These are phyloP conservation scores for Kodamaea kakaduensis DNA, from an alignment of 805 yeast genomes.

Conservation along the genomic window DNA sequence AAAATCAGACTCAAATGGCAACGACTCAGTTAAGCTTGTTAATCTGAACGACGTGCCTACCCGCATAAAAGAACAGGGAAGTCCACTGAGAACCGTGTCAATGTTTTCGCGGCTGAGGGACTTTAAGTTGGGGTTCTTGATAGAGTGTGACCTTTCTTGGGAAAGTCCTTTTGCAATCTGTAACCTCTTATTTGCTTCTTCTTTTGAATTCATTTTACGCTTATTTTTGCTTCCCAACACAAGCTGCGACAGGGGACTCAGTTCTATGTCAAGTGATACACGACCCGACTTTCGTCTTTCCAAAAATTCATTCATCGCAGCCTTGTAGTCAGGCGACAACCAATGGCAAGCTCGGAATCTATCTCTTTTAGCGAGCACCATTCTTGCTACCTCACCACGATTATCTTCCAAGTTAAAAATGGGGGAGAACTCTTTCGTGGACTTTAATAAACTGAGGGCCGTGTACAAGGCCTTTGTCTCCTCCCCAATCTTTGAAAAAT, in stretches of 20 bases:
- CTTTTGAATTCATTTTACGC: background rate
- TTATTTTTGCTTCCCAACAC: background rate
- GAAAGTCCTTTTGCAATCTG: background rate
- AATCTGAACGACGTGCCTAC: conserved; percentile 21
- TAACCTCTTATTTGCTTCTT: background rate
- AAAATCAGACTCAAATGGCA: conserved; percentile 13
- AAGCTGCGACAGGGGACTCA: too few species aligned
- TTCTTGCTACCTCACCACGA: conserved; percentile 1
- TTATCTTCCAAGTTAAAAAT: conserved; percentile 5
- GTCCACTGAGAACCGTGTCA: conserved; percentile 17
- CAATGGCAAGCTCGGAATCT: conserved; percentile 3
- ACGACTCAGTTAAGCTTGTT: conserved; percentile 1
- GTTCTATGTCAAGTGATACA: background rate
- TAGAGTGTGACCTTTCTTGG: background rate
- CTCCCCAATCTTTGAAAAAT: conserved; percentile 1
- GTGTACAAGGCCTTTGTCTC: conserved; percentile 2
- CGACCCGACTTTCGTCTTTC: conserved; percentile 1
- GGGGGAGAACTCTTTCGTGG: conserved; percentile 2
- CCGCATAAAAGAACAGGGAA: conserved; percentile 19
- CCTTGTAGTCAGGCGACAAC: conserved; percentile 6
- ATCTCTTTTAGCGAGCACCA: conserved; percentile 6
- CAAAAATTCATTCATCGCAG: conserved; percentile 7
- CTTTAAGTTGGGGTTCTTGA: background rate
- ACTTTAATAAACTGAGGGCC: conserved; percentile 1
- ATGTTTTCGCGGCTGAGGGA: conserved; percentile 10